phyloP scores from a whole-genome alignment of 306 rosid species.

The Begonia fuchsioides region DNA sequence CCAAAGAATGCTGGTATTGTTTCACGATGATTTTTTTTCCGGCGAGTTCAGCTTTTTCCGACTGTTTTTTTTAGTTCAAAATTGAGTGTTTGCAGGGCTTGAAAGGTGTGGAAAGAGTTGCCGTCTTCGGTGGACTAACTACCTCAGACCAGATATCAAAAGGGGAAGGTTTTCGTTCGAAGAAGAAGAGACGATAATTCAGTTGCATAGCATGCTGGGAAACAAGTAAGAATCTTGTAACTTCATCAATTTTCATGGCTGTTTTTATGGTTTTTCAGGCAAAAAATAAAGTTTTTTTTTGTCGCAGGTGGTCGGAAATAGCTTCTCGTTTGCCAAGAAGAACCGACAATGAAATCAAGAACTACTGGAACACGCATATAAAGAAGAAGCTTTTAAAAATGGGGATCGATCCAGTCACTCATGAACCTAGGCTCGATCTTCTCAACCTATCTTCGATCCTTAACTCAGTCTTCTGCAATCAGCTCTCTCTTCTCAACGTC shows the following conservation, averaged over 20 bases:
- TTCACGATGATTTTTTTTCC: neutral
- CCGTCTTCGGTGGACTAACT: slow-evolving; percentile 89
- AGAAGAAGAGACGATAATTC: too few relatives aligned
- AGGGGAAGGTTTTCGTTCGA: too few relatives aligned
- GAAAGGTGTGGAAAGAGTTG: slow-evolving; percentile 95
- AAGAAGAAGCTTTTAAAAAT: too few relatives aligned
- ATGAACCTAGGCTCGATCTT: slow-evolving; percentile 70
- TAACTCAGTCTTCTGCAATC: slow-evolving; percentile 28
- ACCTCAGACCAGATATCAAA: too few relatives aligned
- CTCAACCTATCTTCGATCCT: slow-evolving; percentile 57
- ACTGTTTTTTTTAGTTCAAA: neutral
- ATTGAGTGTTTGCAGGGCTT: slow-evolving; percentile 25
- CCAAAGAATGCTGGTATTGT: slow-evolving; percentile 70
- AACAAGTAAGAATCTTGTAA: slow-evolving; percentile 8
- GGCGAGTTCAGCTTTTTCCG: neutral
- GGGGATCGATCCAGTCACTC: slow-evolving; percentile 93
- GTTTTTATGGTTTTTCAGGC: neutral
- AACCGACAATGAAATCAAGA: too few relatives aligned
- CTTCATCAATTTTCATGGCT: neutral
- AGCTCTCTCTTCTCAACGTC: slow-evolving; percentile 32
- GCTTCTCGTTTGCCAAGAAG: too few relatives aligned
- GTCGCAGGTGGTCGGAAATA: too few relatives aligned
- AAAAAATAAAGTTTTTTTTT: neutral
- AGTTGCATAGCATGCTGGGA: too few relatives aligned
- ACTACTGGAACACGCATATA: too few relatives aligned